phyloP scores from a whole-genome alignment of 805 yeast genomes.

The Kazachstania kunashirensis region DNA sequence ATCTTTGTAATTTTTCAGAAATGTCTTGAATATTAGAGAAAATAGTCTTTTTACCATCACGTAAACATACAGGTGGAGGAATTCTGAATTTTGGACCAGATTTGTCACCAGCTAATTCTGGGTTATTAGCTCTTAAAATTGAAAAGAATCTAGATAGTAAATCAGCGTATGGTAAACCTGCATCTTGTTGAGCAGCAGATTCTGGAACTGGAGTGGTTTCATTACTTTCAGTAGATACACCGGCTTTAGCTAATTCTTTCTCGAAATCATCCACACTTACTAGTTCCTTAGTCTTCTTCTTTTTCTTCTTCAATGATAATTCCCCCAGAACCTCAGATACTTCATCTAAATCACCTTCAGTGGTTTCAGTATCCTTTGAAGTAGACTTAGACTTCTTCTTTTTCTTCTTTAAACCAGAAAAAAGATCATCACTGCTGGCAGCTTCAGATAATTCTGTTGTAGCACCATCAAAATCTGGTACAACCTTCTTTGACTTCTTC shows the following conservation, averaged over 20 bases:
- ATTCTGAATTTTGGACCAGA: conserved; percentile 86
- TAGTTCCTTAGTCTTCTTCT: conserved; percentile 57
- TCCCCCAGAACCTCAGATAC: conserved; percentile 60
- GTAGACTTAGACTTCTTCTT: conserved; percentile 57
- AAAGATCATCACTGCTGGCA: conserved; percentile 47
- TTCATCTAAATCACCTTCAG: conserved; percentile 27
- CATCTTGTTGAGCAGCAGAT: conserved; percentile 33
- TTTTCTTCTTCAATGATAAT: conserved; percentile 67
- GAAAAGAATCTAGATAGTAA: conserved; percentile 78
- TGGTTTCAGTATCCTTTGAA: conserved; percentile 24
- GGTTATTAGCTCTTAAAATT: conserved; percentile 85
- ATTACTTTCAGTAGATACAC: conserved; percentile 48
- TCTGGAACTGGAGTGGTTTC: conserved; percentile 28
- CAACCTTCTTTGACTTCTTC: conserved; percentile 56
- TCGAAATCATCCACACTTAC: conserved; percentile 73
- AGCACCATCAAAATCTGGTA: conserved; percentile 33
- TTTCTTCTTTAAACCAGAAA: conserved; percentile 76
- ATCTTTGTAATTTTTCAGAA: conserved; percentile 87
- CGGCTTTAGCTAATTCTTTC: conserved; percentile 81
- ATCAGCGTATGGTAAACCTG: conserved; percentile 64
- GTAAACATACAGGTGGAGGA: conserved; percentile 93
- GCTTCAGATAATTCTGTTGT: conserved; percentile 25
- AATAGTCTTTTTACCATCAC: conserved; percentile 97
- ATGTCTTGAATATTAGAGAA: conserved; percentile 95
- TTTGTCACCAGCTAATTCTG: conserved; percentile 96